Conservation (phyloP, 768 basidiomycete genomes). For the Trichaptum fuscoviolaceum region DNA sequence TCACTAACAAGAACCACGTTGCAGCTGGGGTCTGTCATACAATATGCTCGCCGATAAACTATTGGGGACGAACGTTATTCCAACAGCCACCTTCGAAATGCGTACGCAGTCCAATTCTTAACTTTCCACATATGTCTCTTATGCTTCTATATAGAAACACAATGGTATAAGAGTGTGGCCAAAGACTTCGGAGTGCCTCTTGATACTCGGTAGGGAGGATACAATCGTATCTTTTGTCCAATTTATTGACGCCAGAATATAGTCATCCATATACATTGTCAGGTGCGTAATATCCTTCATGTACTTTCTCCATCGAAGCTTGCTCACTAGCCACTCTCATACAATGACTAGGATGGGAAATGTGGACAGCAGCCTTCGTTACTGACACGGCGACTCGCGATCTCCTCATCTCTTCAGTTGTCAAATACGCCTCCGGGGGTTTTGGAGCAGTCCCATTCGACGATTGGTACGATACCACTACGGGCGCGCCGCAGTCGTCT, state of each 20-base stretch:
- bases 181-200: constrained; percentile 42
- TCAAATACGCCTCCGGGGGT: constrained; percentile 45
- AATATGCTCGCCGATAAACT: constrained; percentile 60
- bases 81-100: constrained; percentile 39
- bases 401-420: constrained; percentile 44
- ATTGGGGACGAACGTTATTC: constrained; percentile 49
- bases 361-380: constrained; percentile 52
- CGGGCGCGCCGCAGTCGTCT: constrained; percentile 36
- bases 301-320: neutral
- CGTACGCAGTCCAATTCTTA: constrained; percentile 29
- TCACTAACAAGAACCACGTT: neutral
- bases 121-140: neutral
- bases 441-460: constrained; percentile 35
- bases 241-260: neutral
- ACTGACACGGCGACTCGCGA: constrained; percentile 41
- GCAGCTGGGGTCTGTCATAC: constrained; percentile 55
- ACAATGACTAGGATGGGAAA: constrained; percentile 45
- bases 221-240: neutral
- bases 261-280: constrained; percentile 54
- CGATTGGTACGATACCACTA: constrained; percentile 53
- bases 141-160: constrained; percentile 31
- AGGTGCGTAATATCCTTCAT: constrained; percentile 24
- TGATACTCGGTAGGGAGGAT: constrained; percentile 35
- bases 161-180: constrained; percentile 44
- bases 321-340: too few relatives aligned